These are phyloP conservation scores for Stramenopiles sp. DNA, from an alignment of 352 stramenopile species.

Conservation along the genomic window DNA sequence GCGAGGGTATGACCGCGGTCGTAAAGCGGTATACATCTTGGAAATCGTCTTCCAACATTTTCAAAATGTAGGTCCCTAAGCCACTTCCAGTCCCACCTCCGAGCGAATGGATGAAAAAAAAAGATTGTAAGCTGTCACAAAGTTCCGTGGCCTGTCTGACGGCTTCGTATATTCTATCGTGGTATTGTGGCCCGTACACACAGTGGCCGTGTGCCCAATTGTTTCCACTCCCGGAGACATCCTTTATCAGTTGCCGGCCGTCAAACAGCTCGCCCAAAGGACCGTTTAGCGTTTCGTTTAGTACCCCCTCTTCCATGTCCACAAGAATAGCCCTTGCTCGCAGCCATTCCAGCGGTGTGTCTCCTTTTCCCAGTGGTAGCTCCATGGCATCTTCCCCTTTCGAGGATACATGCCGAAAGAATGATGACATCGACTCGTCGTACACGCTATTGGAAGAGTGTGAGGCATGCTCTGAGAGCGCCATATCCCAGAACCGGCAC, in stretches of 20 bases:
- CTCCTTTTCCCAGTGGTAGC: background rate
- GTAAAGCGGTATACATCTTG: constrained; percentile 97
- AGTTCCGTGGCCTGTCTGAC: constrained; percentile 92
- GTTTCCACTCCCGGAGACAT: constrained; percentile 89
- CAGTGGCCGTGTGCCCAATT: constrained; percentile 99
- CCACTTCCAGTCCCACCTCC: constrained; percentile 92
- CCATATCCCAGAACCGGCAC: constrained; percentile 93
- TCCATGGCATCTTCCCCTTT: background rate
- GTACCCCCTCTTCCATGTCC: constrained; percentile 94
- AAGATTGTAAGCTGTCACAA: constrained; percentile 96
- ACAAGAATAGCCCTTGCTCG: constrained; percentile 93
- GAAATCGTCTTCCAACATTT: constrained; percentile 62
- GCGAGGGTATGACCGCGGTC: constrained; percentile 94
- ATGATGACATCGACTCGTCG: too few species aligned
- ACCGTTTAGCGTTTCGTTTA: constrained; percentile 89
- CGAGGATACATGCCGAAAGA: too few species aligned
- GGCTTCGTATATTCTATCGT: constrained; percentile 94
- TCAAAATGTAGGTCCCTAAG: constrained; percentile 85
- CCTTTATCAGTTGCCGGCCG: constrained; percentile 98
- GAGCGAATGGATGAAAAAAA: constrained; percentile 98
- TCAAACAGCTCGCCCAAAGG: constrained; percentile 90
- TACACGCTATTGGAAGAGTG: too few species aligned
- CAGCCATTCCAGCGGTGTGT: constrained; percentile 51
- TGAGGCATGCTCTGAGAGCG: constrained; percentile 86
- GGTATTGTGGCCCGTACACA: constrained; percentile 92